These are phyloP conservation scores for Cyberlindnera bimundalis DNA, from an alignment of 805 yeast genomes.

Conservation along the genomic window DNA sequence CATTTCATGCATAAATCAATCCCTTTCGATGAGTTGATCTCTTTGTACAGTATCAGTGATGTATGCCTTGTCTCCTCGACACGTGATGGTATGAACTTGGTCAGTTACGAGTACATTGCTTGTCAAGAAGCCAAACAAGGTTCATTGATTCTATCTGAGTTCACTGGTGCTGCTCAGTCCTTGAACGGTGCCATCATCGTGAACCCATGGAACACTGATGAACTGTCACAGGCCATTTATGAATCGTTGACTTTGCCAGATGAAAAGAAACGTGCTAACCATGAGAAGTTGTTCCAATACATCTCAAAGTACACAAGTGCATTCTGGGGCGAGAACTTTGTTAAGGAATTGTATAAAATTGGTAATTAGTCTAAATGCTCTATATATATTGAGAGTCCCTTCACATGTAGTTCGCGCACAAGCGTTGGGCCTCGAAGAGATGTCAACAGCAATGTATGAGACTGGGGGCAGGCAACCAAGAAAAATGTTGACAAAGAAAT, in stretches of 20 bases:
- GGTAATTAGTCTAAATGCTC: conserved; percentile 18
- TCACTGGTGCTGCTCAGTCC: conserved; percentile 99
- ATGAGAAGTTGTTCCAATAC: conserved; percentile 79
- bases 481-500: conserved; percentile 15
- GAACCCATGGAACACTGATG: conserved; percentile 99
- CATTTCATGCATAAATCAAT: conserved; percentile 93
- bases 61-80: conserved; percentile 92
- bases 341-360: conserved; percentile 66
- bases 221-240: conserved; percentile 76
- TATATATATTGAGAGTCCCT: too few relatives aligned
- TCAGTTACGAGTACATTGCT: conserved; percentile 93
- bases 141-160: conserved; percentile 82
- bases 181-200: conserved; percentile 90
- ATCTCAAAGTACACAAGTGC: conserved; percentile 92
- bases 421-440: too few relatives aligned
- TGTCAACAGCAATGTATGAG: too few relatives aligned
- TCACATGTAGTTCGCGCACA: too few relatives aligned
- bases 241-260: conserved; percentile 83
- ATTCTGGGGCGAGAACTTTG: conserved; percentile 97
- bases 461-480: too few relatives aligned
- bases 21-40: conserved; percentile 86
- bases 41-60: conserved; percentile 81
- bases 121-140: conserved; percentile 89
- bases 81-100: conserved; percentile 98
- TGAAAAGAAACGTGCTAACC: conserved; percentile 76